Percentiles rank a stretch among this genome's conserved stretches.
Conservation (phyloP, 2,329 filamentous ascomycete genomes). For the Trichophyton equinum region DNA sequence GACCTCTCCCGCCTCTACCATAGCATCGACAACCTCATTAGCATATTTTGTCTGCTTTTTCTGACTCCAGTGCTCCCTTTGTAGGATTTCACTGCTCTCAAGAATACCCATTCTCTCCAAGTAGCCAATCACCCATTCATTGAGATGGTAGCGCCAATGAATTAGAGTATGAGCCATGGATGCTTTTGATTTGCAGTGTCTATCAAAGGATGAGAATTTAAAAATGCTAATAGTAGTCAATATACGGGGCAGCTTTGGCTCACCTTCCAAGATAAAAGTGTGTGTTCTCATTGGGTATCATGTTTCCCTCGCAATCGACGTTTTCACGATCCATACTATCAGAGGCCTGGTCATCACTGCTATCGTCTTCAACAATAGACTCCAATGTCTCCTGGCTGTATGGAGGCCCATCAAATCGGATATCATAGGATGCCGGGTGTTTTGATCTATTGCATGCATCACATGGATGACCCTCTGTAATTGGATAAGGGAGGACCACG, state of each 20-base stretch:
- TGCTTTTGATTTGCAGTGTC: constrained; percentile 51
- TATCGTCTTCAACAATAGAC: constrained; percentile 40
- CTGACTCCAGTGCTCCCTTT: constrained; percentile 49
- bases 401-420: constrained; percentile 52
- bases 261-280: constrained; percentile 44
- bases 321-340: constrained; percentile 24
- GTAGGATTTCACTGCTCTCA: constrained; percentile 43
- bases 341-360: constrained; percentile 29
- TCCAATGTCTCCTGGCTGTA: constrained; percentile 56
- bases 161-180: constrained; percentile 57
- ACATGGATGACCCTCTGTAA: constrained; percentile 41
- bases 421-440: constrained; percentile 53
- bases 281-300: constrained; percentile 33
- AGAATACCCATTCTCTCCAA: constrained; percentile 49
- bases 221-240: too few relatives aligned
- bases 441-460: constrained; percentile 58
- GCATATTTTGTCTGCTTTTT: constrained; percentile 49
- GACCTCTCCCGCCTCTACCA: constrained; percentile 49
- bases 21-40: constrained; percentile 50
- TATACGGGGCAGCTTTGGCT: constrained; percentile 10
- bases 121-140: constrained; percentile 54
- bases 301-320: constrained; percentile 37
- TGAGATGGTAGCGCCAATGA: constrained; percentile 67
- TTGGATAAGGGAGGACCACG: constrained; percentile 36
- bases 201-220: constrained; percentile 8